A percentile compares a stretch with the other conserved stretches of the same genome.
Evolutionary conservation across 495 filamentous ascomycete species (phyloP).

Genomic region (Cercophora newfieldiana): DNA sequence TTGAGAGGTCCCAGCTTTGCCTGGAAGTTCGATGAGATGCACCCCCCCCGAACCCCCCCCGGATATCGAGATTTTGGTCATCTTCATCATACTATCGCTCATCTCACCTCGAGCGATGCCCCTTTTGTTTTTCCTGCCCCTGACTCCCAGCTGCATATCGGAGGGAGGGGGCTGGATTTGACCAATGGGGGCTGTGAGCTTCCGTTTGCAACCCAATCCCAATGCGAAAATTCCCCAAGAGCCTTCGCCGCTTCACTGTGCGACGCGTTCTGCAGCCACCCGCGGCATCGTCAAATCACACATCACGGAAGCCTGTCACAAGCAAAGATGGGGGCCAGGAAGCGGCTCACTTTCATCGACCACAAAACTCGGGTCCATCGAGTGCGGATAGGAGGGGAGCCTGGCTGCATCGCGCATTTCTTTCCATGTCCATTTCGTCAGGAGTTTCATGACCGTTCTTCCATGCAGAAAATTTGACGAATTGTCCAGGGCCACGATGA

Average conservation of each 20-base stretch:
- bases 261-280: background rate
- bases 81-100: background rate
- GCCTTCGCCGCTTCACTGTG: background rate
- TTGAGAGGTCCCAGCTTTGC: too few relatives aligned
- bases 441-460: background rate
- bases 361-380: background rate
- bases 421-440: background rate
- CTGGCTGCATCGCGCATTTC: background rate
- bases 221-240: too few relatives aligned
- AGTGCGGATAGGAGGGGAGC: background rate
- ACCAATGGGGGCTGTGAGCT: background rate
- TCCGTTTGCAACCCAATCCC: too few relatives aligned
- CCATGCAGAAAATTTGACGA: too few relatives aligned
- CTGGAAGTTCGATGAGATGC: too few relatives aligned
- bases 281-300: background rate
- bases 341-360: background rate
- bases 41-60: too few relatives aligned
- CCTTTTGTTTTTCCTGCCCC: background rate
- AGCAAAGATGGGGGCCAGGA: background rate
- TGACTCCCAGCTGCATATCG: too few relatives aligned
- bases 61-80: too few relatives aligned
- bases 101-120: background rate
- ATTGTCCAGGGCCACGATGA: background rate
- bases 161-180: too few relatives aligned
- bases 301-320: background rate